Evolutionary conservation across 2,329 filamentous ascomycete genomes (phyloP), one percentile per base, ranked within the genome.

Genomic region (Reticulascus tulasneorum): DNA sequence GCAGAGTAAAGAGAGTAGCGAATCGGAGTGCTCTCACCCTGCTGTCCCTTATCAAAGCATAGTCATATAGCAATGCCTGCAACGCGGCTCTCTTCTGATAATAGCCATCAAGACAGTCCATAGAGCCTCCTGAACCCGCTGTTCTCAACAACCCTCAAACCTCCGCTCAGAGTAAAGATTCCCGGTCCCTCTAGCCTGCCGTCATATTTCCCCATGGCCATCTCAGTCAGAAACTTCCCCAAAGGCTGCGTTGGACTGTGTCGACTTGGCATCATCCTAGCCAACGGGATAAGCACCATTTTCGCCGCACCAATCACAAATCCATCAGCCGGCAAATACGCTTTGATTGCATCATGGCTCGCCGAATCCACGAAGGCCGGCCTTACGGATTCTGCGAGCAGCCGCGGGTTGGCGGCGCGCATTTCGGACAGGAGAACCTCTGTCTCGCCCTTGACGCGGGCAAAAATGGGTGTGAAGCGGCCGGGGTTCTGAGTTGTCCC

Each of bases 401-500:
- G 66, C 7, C 60, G 55, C 1, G 67, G 59, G 28, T 64, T 65
- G 5, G 52, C 49, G 3, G 56, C 55, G 5, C 62, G 56, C 45
- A 86, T 55, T 0, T 69, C 65, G 2, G 82, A 66, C 2, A 90
- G 67, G 2, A 64, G 57, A 2, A 65, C 46, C 58, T 90, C 85
- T 0, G 76, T 73, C 52, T 78, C 68, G 10, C 84, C 85, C 55
- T 90, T 89, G 37, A 84, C 68, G 10, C 71, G 64, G 2, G 67
- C 79, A 49, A 77, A 88, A 28, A 76, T 58, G 13, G 71, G 55
- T 0, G 80, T 74, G 47, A 80, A 71, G 5, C 56, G 53, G 4
- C 71, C 70, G 0, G 82, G 82, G 1, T 59, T 59, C 13, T 71
- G 69, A 2, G 78, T 82, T 0, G 80, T 74, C 29, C 78, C 78